Evolutionary conservation across 306 rosid species (phyloP).

Genomic region (Dalbergia cochinchinensis): DNA sequence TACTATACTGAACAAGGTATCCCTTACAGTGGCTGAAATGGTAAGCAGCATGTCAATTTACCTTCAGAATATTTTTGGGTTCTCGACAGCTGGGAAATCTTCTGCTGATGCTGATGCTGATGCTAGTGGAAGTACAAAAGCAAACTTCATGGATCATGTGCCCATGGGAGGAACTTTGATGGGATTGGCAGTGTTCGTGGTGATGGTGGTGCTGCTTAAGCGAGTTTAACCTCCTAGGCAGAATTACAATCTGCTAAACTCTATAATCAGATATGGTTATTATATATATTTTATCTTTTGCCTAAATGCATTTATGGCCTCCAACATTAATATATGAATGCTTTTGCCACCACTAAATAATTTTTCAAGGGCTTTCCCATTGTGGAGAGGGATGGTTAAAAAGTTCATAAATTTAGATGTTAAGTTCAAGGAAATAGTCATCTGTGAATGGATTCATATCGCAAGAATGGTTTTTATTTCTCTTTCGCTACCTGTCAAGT

Average conservation of each 20-base stretch:
- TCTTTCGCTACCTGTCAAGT: neutral
- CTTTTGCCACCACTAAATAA: neutral
- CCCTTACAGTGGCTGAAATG: conserved; percentile 49
- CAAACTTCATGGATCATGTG: conserved; percentile 11
- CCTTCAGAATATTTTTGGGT: conserved; percentile 59
- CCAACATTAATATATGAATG: neutral
- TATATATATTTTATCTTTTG: neutral
- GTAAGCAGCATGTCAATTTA: conserved; percentile 47
- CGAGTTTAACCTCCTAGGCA: conserved; percentile 51
- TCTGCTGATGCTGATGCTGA: conserved; percentile 45
- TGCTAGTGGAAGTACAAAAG: conserved; percentile 45
- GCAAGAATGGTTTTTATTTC: neutral
- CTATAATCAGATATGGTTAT: neutral
- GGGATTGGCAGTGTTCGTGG: conserved; percentile 67
- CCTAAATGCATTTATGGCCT: too few species aligned
- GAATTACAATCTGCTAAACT: conserved; percentile 30
- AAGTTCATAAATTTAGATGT: neutral
- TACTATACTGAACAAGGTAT: conserved; percentile 42
- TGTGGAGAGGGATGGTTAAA: neutral
- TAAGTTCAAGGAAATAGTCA: neutral
- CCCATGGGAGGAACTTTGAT: conserved; percentile 54
- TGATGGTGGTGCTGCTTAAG: conserved; percentile 63
- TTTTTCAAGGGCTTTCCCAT: neutral
- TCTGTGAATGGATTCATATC: neutral
- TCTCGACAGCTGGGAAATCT: conserved; percentile 27